A percentile compares a stretch with the other conserved stretches of the same genome.
These are phyloP conservation scores for Clonostachys rosea DNA, from an alignment of 2,329 filamentous ascomycete genomes.

Conservation along the genomic window DNA sequence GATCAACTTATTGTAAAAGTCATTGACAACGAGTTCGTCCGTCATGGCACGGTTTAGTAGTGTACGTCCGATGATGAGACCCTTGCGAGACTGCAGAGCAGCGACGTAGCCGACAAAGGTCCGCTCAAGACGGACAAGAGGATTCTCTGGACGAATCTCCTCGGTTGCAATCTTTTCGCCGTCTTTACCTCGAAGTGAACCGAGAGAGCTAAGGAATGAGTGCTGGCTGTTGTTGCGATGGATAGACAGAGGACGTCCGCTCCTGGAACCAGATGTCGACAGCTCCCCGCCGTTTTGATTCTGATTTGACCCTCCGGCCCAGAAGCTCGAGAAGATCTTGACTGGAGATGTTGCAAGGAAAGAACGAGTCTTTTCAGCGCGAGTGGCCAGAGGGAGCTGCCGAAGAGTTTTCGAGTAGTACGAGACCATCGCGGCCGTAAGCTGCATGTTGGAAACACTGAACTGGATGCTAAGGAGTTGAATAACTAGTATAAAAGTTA, in stretches of 20 bases:
- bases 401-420: slow-evolving; percentile 76
- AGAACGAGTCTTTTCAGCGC: slow-evolving; percentile 60
- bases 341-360: slow-evolving; percentile 82
- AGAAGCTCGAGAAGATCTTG: slow-evolving; percentile 81
- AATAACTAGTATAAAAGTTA: slow-evolving; percentile 45
- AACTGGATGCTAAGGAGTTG: slow-evolving; percentile 69
- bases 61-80: slow-evolving; percentile 76
- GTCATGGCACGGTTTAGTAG: slow-evolving; percentile 66
- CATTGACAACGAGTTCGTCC: slow-evolving; percentile 79
- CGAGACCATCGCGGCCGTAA: slow-evolving; percentile 66
- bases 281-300: slow-evolving; percentile 19
- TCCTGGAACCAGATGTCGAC: slow-evolving; percentile 19
- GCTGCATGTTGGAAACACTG: slow-evolving; percentile 56
- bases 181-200: slow-evolving; percentile 45
- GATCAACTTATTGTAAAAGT: slow-evolving; percentile 83
- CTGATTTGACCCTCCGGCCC: slow-evolving; percentile 53
- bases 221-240: slow-evolving; percentile 40
- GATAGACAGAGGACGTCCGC: slow-evolving; percentile 32
- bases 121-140: slow-evolving; percentile 72
- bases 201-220: slow-evolving; percentile 51
- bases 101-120: slow-evolving; percentile 81
- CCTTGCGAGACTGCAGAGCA: slow-evolving; percentile 78
- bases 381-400: slow-evolving; percentile 49
- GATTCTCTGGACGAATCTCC: slow-evolving; percentile 56
- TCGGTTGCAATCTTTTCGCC: slow-evolving; percentile 25